Evolutionary conservation across 495 filamentous ascomycete species (phyloP).

Genomic region (Talaromyces adpressus): DNA sequence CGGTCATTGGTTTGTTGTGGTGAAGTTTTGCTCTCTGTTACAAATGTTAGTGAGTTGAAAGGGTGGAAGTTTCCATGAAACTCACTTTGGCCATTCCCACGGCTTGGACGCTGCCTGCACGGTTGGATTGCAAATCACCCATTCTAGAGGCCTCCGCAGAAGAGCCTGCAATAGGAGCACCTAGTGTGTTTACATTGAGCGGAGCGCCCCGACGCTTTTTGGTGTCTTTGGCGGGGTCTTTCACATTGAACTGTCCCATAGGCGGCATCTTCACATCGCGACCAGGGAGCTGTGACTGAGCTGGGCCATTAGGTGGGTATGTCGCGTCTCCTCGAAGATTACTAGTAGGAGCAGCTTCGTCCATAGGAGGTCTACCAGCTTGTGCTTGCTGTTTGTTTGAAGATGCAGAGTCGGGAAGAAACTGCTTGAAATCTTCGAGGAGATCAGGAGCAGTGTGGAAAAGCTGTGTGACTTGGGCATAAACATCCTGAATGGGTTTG

Average conservation of each 20-base stretch:
- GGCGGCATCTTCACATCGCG: slow-evolving; percentile 77
- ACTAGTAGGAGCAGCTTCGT: slow-evolving; percentile 57
- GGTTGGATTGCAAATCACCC: slow-evolving; percentile 25
- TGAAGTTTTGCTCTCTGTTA: slow-evolving; percentile 57
- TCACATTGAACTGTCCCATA: slow-evolving; percentile 85
- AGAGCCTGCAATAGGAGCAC: slow-evolving; percentile 23
- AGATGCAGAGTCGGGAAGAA: slow-evolving; percentile 92
- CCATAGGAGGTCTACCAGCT: slow-evolving; percentile 53
- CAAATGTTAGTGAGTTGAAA: not conserved
- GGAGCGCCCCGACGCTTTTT: slow-evolving; percentile 66
- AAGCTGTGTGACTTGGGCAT: slow-evolving; percentile 90
- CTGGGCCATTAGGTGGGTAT: slow-evolving; percentile 32
- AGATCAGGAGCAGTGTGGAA: slow-evolving; percentile 95
- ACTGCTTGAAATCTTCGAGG: slow-evolving; percentile 98
- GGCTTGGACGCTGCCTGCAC: slow-evolving; percentile 26
- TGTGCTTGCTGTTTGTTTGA: slow-evolving; percentile 74
- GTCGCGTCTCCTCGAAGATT: slow-evolving; percentile 49
- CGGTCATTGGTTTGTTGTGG: slow-evolving; percentile 51
- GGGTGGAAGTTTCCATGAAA: not conserved
- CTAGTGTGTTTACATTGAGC: slow-evolving; percentile 22
- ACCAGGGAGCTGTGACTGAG: slow-evolving; percentile 42
- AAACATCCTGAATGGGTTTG: slow-evolving; percentile 97
- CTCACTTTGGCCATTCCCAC: slow-evolving; percentile 48
- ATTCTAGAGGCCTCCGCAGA: slow-evolving; percentile 28
- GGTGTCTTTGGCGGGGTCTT: slow-evolving; percentile 59